Percentiles rank a stretch among this genome's conserved stretches.
Evolutionary conservation across 2,329 filamentous ascomycete genomes (phyloP).

Genomic region (Fusarium coffeatum): DNA sequence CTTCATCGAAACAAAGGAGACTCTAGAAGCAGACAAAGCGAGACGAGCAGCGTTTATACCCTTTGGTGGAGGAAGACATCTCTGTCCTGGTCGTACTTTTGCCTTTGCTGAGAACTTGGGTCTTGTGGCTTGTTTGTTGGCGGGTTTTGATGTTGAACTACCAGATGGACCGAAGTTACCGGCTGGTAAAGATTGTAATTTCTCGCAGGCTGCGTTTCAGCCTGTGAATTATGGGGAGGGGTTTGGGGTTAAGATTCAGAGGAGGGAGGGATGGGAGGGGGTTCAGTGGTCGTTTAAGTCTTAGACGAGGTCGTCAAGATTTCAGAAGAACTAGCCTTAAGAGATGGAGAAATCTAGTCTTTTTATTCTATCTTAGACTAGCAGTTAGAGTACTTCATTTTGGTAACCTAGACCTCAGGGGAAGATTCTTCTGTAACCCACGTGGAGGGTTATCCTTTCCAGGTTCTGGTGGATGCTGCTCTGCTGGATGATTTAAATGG

Average conservation of each 20-base stretch:
- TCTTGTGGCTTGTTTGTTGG: conserved; percentile 20
- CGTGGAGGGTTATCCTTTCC: too few species aligned
- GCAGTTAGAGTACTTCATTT: too few species aligned
- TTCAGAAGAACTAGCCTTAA: too few species aligned
- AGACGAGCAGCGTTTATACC: conserved; percentile 20
- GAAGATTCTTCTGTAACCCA: too few species aligned
- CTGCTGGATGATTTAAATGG: too few species aligned
- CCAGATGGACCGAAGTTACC: background rate
- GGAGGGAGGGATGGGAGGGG: conserved; percentile 23
- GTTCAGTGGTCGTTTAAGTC: conserved; percentile 19
- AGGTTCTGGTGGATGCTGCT: too few species aligned
- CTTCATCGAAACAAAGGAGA: conserved; percentile 28
- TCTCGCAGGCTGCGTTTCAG: conserved; percentile 17
- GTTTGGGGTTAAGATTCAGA: conserved; percentile 24
- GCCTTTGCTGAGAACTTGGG: conserved; percentile 35
- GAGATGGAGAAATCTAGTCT: too few species aligned
- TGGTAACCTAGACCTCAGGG: too few species aligned
- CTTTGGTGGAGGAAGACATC: conserved; percentile 25
- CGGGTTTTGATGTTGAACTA: conserved; percentile 18
- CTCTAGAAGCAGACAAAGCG: conserved; percentile 1
- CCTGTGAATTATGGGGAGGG: conserved; percentile 12
- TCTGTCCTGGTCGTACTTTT: conserved; percentile 32
- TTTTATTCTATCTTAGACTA: too few species aligned
- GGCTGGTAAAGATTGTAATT: background rate
- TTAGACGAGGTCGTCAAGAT: background rate